Percentiles rank a stretch among this genome's conserved stretches.
Evolutionary conservation across 73 alveolate genomes (phyloP).

Genomic region (Paramecium biaurelia): DNA sequence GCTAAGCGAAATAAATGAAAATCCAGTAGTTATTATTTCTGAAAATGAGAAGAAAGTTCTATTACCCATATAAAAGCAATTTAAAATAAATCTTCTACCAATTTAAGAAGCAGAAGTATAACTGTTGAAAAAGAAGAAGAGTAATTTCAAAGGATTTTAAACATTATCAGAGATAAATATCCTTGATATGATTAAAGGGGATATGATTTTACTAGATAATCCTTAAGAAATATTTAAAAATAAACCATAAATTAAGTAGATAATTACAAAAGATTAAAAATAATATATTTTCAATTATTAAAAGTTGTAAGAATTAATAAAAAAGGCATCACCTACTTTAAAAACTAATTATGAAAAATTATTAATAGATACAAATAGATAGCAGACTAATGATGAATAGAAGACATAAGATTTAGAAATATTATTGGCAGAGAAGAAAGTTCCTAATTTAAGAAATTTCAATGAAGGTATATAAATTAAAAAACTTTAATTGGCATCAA

Average conservation of each 20-base stretch:
- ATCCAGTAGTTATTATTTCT: neutral
- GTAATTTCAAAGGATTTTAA: neutral
- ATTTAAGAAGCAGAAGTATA: neutral
- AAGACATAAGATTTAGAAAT: neutral
- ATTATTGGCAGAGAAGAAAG: neutral
- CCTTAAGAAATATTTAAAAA: neutral
- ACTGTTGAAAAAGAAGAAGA: neutral
- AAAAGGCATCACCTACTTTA: neutral
- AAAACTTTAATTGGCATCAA: neutral
- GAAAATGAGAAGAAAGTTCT: neutral
- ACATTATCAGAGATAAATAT: neutral
- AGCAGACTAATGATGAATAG: neutral
- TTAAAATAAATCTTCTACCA: neutral
- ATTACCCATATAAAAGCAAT: neutral
- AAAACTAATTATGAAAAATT: neutral
- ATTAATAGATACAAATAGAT: slow-evolving; percentile 15
- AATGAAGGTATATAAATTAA: neutral
- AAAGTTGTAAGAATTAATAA: neutral
- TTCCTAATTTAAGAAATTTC: neutral
- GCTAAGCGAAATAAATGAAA: neutral
- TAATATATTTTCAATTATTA: neutral
- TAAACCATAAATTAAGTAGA: neutral
- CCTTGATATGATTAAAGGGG: neutral
- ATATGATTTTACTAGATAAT: neutral
- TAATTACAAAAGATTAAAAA: neutral